These are phyloP conservation scores for Flaveria sonorensis DNA, from an alignment of 129 eudicot species.

Conservation along the genomic window DNA sequence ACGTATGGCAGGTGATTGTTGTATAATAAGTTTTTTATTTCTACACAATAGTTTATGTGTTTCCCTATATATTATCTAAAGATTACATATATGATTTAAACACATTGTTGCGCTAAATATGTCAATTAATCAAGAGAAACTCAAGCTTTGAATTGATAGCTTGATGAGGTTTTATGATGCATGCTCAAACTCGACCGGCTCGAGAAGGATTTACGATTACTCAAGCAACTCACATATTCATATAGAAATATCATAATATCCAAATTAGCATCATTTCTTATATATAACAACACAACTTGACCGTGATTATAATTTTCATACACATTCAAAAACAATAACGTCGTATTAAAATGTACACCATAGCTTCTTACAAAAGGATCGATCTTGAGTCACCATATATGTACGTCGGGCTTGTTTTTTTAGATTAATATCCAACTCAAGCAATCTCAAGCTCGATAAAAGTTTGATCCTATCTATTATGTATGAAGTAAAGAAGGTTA, in stretches of 20 bases:
- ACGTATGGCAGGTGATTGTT: background rate
- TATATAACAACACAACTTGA: too few relatives aligned
- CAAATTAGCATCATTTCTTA: background rate
- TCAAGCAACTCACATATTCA: background rate
- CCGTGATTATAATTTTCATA: too few relatives aligned
- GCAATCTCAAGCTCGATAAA: background rate
- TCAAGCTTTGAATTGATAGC: too few relatives aligned
- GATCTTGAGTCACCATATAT: too few relatives aligned
- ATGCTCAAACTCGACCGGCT: background rate
- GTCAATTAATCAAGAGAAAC: background rate
- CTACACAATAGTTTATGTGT: background rate
- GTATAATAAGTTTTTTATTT: constrained; percentile 6
- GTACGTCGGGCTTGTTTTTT: background rate
- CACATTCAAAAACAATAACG: too few relatives aligned
- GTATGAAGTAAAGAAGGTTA: background rate
- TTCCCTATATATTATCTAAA: background rate
- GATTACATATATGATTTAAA: background rate
- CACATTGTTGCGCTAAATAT: background rate
- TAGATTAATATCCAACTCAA: background rate
- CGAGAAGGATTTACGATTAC: background rate
- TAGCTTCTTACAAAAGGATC: too few relatives aligned
- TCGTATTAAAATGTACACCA: too few relatives aligned
- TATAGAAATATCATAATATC: background rate
- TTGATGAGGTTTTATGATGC: too few relatives aligned
- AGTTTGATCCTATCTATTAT: too few relatives aligned